These are phyloP conservation scores for Globisporangium megalacanthum DNA, from an alignment of 352 stramenopile species.

Conservation along the genomic window DNA sequence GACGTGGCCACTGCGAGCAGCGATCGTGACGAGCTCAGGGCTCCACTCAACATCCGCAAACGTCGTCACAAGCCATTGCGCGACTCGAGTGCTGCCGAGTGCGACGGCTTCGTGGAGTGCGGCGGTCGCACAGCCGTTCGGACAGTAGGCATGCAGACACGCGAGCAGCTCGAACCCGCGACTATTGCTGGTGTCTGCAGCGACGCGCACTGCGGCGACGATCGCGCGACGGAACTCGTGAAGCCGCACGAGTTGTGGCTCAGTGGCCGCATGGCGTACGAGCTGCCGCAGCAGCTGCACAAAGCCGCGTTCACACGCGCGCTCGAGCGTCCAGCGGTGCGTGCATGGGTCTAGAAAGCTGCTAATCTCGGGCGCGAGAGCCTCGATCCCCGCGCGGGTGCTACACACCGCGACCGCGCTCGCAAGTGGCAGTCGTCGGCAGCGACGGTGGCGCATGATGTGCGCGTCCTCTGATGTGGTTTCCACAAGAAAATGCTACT, in stretches of 20 bases:
- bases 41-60: not conserved
- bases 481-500: conserved; percentile 1
- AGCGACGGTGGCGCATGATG: not conserved
- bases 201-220: not conserved
- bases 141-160: not conserved
- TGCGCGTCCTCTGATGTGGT: not conserved
- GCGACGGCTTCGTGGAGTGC: not conserved
- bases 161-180: not conserved
- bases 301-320: not conserved
- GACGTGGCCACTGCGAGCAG: not conserved
- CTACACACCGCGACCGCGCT: not conserved
- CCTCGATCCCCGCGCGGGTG: not conserved
- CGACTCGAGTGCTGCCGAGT: not conserved
- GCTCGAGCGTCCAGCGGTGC: conserved; percentile 3
- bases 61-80: not conserved
- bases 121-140: not conserved
- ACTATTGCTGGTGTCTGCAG: not conserved
- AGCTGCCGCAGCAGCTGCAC: conserved; percentile 1
- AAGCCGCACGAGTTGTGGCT: not conserved
- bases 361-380: not conserved
- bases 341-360: not conserved
- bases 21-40: not conserved
- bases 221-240: not conserved
- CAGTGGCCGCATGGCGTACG: not conserved
- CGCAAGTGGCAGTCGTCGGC: not conserved